phyloP scores from a whole-genome alignment of 306 rosid genomes.

The Cicer arietinum region DNA sequence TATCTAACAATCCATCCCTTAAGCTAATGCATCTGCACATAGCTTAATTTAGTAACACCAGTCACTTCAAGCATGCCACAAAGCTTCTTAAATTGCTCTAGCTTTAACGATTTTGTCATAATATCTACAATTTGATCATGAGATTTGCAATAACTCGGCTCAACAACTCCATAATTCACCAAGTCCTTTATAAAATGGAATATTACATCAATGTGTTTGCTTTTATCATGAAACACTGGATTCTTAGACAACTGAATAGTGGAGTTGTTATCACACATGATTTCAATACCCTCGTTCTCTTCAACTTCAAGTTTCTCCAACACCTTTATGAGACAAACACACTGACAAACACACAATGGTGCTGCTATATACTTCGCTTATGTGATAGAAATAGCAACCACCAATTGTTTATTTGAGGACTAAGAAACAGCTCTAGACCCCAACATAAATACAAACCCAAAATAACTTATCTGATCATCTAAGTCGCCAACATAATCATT shows the following conservation, averaged over 20 bases:
- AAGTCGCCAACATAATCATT: background rate
- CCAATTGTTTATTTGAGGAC: background rate
- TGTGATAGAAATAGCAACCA: background rate
- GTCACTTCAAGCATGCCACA: no score
- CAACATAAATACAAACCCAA: background rate
- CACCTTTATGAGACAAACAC: background rate
- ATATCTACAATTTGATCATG: background rate
- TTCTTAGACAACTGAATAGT: background rate
- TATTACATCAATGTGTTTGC: background rate
- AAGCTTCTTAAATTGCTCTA: no score
- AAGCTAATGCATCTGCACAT: no score
- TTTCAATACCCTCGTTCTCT: background rate
- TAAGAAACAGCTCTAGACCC: background rate
- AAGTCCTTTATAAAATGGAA: background rate
- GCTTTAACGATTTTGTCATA: background rate
- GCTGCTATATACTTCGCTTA: background rate
- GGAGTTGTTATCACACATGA: background rate
- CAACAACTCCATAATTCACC: background rate
- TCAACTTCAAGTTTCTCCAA: background rate
- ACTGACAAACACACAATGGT: background rate
- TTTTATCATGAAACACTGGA: background rate
- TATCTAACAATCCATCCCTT: no score
- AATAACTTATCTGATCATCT: no score
- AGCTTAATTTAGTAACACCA: no score
- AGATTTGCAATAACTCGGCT: background rate